Evolutionary conservation across 2,329 filamentous ascomycete species (phyloP), one percentile per base, ranked within the genome.

Genomic region (Phyllosticta paracitricarpa): DNA sequence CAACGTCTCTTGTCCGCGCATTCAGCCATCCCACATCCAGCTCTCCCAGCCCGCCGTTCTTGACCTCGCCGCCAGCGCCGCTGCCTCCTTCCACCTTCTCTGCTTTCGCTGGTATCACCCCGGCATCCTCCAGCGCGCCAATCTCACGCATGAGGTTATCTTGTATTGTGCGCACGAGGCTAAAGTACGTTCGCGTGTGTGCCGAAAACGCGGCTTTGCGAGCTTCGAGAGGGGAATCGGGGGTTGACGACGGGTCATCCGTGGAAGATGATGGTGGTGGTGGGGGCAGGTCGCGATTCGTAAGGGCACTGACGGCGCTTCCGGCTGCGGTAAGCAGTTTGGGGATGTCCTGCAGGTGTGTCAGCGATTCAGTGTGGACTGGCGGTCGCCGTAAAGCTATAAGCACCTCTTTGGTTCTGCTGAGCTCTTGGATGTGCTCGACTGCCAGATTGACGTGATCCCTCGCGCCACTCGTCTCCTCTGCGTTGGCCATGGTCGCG

Each of bases 21-120:
- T 97, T 97, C 68, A 97, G 75, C 84, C 89, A 93, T 33, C 92
- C 92, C 14, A 95, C 87, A 70, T 97, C 92, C 59, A 97, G 78
- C 77, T 75, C 72, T 7, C 79, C 79, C 54, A 80, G 66, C 7
- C 79, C 79, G 12, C 75, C 76, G 65, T 80, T 80, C 58, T 71
- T 77, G 10, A 74, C 69, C 6, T 63, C 57, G 14, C 64, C 64
- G 51, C 67, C 57, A 63, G 57, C 51, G 22, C 53, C 63, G 57
- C 51, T 59, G 54, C 24, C 58, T 63, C 61, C 63, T 19, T 58
- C 65, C 35, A 59, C 55, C 61, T 58, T 63, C 60, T 59, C 62
- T 14, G n/a, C 58, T 62, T 80, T 75, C 3, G 79, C 71, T 0
- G 78, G 70, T 67, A 95, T 84, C 64, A 95, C 89, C 51, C 84